Base-by-base conservation (phyloP, 306 rosid species). In the Quercus engelmannii region DNA sequence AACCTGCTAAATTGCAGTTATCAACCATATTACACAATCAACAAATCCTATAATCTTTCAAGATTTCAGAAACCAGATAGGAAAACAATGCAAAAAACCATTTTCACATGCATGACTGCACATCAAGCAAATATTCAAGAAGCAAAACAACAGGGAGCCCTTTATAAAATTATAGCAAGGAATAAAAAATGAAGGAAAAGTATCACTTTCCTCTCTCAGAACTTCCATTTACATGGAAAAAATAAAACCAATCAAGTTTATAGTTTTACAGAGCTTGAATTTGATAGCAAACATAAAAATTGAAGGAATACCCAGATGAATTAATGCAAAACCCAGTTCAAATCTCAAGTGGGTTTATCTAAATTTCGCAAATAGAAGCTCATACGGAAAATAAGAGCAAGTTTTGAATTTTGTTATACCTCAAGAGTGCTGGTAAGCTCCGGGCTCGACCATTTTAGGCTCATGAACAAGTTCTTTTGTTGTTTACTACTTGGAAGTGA, bases 141-240 rank as follows among this genome's bases (percentile, higher is more conserved):
- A 33, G 31, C 6, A 12, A 65, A 65, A 65, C 19, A 3, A 20
- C 51, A 15, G 20, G 5, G 11, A 7, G 38, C 12, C 49, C 49
- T 67, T 33, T 18, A 15, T 3, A 14, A 4, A 49, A 38, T 55
- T n/a, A 67, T 55, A 74, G 55, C 5, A 80, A 84, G 72, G 49
- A 63, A 63, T 17, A 76, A 4, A 4, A 5, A 38, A 18, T 74
- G 12, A 59, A 38, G 63, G 30, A 78, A 77, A 75, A 63, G 28
- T 90, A 92, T 97, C 94, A 94, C 83, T 80, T 92, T 79, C 82
- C 80, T 85, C 98, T 87, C 84, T 88, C 80, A 80, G 84, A 59
- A 89, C 78, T 20, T 91, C 96, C 76, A 91, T 92, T 91, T 94
- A 96, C 98, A 94, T 92, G 80, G 89, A 5, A 57, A 78, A 59